phyloP scores from a whole-genome alignment of 1,284 basidiomycete genomes.

The Gastroboletus turbinatus region DNA sequence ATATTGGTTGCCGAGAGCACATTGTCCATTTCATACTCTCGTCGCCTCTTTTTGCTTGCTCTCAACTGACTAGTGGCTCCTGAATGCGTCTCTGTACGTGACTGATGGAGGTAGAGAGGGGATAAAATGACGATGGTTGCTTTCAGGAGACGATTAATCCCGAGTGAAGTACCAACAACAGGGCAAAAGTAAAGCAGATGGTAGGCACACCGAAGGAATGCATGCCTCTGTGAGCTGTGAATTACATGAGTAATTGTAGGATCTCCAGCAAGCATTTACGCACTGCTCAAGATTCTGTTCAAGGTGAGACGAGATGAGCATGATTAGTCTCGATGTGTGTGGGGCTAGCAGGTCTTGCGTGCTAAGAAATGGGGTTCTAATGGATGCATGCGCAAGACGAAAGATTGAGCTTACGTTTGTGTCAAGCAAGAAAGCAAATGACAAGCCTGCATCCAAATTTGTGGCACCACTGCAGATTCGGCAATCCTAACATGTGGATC shows the following conservation, averaged over 20 bases:
- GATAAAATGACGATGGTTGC: conserved; percentile 52
- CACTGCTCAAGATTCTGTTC: conserved; percentile 56
- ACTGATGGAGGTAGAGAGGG: conserved; percentile 46
- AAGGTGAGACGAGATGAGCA: conserved; percentile 55
- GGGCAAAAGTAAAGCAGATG: conserved; percentile 46
- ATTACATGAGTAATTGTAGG: conserved; percentile 1
- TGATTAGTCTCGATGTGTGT: conserved; percentile 47
- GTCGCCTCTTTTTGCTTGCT: conserved; percentile 73
- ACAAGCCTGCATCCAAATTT: conserved; percentile 55
- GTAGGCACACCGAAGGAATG: conserved; percentile 46
- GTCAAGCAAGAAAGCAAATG: conserved; percentile 48
- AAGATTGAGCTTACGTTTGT: conserved; percentile 42
- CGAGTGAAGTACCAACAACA: conserved; percentile 47
- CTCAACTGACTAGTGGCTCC: conserved; percentile 39
- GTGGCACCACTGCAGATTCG: conserved; percentile 53
- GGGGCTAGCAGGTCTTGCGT: conserved; percentile 51
- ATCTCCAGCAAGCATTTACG: conserved; percentile 25
- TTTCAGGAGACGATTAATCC: conserved; percentile 56
- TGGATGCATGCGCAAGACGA: conserved; percentile 1
- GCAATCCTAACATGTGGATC: conserved; percentile 52
- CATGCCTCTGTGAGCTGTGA: conserved; percentile 43
- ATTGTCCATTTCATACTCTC: conserved; percentile 78
- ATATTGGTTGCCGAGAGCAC: conserved; percentile 59
- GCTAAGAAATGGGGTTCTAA: conserved; percentile 38
- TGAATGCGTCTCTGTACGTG: conserved; percentile 28